These are phyloP conservation scores for Trichoderma simmonsii DNA, from an alignment of 2,329 filamentous ascomycete genomes.

Conservation along the genomic window DNA sequence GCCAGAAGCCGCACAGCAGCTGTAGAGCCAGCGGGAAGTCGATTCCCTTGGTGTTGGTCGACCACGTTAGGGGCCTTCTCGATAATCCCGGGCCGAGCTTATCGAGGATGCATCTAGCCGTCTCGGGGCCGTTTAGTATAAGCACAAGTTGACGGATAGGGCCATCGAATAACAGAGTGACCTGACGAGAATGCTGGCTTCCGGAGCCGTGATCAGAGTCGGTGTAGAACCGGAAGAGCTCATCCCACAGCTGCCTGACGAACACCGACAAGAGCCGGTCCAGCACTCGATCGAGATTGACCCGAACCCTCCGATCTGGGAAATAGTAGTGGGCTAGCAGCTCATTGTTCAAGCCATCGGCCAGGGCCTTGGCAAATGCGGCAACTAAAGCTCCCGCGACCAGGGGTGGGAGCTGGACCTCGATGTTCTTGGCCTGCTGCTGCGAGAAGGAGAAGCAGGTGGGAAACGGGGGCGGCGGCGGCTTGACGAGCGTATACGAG, in stretches of 20 bases:
- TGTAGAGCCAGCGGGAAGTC: slow-evolving; percentile 36
- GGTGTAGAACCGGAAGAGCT: slow-evolving; percentile 35
- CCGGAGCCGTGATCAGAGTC: slow-evolving; percentile 26
- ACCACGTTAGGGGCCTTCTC: slow-evolving; percentile 32
- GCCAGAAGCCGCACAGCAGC: slow-evolving; percentile 36
- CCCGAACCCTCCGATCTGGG: slow-evolving; percentile 30
- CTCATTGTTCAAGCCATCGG: slow-evolving; percentile 35
- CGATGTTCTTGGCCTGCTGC: slow-evolving; percentile 30
- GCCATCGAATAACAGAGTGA: slow-evolving; percentile 36
- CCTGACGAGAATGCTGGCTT: slow-evolving; percentile 29
- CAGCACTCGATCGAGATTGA: slow-evolving; percentile 37
- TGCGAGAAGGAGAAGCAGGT: slow-evolving; percentile 24
- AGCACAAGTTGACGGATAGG: slow-evolving; percentile 38
- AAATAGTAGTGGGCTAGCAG: slow-evolving; percentile 39
- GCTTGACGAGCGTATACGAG: slow-evolving; percentile 25
- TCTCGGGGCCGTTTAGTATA: slow-evolving; percentile 37
- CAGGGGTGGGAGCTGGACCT: slow-evolving; percentile 35
- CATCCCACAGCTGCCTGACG: slow-evolving; percentile 35
- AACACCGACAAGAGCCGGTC: slow-evolving; percentile 36
- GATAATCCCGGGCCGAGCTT: slow-evolving; percentile 36
- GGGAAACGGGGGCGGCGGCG: slow-evolving; percentile 33
- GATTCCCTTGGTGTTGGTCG: slow-evolving; percentile 31
- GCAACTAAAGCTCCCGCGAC: slow-evolving; percentile 35
- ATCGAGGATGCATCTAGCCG: slow-evolving; percentile 34
- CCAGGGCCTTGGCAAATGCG: slow-evolving; percentile 35